Evolutionary conservation across 1,284 basidiomycete species (phyloP), one percentile per base, ranked within the genome.

Genomic region (Ustilago trichophora): DNA sequence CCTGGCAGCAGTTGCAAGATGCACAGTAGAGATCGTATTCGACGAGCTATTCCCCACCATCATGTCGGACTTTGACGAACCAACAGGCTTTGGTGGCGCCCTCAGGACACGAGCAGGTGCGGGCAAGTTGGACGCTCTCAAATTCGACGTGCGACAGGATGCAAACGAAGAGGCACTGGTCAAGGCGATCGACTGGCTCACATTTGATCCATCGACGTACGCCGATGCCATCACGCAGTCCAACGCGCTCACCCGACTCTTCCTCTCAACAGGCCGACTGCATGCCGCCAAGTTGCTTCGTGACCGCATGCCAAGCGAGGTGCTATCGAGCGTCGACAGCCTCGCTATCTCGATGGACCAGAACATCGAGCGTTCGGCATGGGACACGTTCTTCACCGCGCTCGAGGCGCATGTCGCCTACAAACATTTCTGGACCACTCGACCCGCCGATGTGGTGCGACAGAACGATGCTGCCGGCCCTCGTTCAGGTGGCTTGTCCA

Each of bases 151-250:
- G 18, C 57, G 45, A 13, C 54, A 69, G 27, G 60, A 70, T 32
- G 47, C 49, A 11, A 54, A 49, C 24, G 78, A 80, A 55, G 68
- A 73, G 26, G 55, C 90, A 42, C 85, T 98, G 9, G 86, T 97
- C 44, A 87, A 92, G 9, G 90, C 91, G 0, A 89, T 98, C 54
- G 94, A 98, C 78, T 98, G 95, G 95, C 91, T 95, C 38, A 91
- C 88, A 0, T 91, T 92, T 80, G 84, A 87, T 63, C 56, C 55
- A 9, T 45, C 65, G 7, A 83, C 82, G 16, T 71, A 62, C 25
- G 63, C 63, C 6, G 74, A 78, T 33, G 80, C 77, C 6, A 75
- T 81, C 52, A 51, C 76, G 37, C 78, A 80, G 33, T 73, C 59
- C 29, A 80, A 80, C 24, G 62, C 57, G 4, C 59, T 80, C 16